These are phyloP conservation scores for Plasmodium malariae DNA, from an alignment of 169 alveolate species.

Conservation along the genomic window DNA sequence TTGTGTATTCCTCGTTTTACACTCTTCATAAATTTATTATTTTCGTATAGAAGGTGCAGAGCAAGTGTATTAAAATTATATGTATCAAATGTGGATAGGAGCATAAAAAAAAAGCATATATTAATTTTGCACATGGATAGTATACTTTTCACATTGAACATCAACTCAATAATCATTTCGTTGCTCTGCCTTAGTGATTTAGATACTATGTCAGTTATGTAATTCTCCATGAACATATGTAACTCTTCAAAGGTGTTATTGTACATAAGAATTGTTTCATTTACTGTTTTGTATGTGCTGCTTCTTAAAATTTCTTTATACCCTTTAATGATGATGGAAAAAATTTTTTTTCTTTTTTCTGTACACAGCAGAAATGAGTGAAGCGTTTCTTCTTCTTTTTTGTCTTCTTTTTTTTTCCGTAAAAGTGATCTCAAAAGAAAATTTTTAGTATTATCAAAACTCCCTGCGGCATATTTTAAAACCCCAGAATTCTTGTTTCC, in stretches of 20 bases:
- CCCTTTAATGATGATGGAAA: not conserved
- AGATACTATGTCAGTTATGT: conserved; percentile 4
- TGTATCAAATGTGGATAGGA: not conserved
- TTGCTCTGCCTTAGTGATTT: not conserved
- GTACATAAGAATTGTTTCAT: conserved; percentile 17
- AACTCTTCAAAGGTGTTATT: conserved; percentile 38
- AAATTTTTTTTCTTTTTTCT: not conserved
- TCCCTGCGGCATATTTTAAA: too few relatives aligned
- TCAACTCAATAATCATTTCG: not conserved
- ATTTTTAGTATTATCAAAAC: not conserved
- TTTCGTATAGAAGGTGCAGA: not conserved
- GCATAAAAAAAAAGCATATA: conserved; percentile 24
- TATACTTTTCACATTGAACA: not conserved
- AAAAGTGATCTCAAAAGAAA: not conserved
- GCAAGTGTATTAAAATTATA: not conserved
- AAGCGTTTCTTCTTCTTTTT: not conserved
- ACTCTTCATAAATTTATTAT: not conserved
- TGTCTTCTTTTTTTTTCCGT: not conserved
- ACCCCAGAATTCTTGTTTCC: too few relatives aligned
- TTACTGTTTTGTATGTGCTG: not conserved
- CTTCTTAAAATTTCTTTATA: conserved; percentile 36
- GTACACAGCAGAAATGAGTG: not conserved
- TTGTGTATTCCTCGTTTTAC: not conserved
- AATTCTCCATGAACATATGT: conserved; percentile 10
- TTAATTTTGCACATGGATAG: conserved; percentile 21